A percentile compares a stretch with the other conserved stretches of the same genome.
Conservation (phyloP, 2,329 filamentous ascomycete species). For the Diaporthe citrichinensis region DNA sequence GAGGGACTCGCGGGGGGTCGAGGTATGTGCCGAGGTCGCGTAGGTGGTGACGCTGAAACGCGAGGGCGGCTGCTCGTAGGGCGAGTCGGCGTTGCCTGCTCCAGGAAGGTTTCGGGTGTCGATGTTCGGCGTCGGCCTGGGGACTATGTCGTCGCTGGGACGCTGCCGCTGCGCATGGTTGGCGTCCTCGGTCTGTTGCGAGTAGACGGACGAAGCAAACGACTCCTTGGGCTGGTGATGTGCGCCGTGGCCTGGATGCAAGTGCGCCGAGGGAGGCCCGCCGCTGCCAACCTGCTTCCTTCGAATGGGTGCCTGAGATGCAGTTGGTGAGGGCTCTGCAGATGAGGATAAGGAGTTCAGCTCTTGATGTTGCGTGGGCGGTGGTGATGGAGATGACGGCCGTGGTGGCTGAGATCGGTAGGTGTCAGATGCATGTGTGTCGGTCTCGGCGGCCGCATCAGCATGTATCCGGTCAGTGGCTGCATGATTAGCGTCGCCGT, state of each 20-base stretch:
- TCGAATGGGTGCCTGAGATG: conserved; percentile 39
- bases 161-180: conserved; percentile 2
- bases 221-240: conserved; percentile 50
- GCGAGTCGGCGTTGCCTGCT: conserved; percentile 34
- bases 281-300: conserved; percentile 35
- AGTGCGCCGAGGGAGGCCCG: conserved; percentile 26
- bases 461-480: not conserved
- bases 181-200: conserved; percentile 45
- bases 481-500: conserved; percentile 21
- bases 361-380: not conserved
- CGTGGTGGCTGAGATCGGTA: not conserved
- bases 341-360: not conserved
- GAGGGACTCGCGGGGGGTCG: conserved; percentile 55
- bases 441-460: not conserved
- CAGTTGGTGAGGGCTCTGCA: conserved; percentile 29
- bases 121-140: conserved; percentile 47
- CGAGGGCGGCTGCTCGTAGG: conserved; percentile 68
- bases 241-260: conserved; percentile 19
- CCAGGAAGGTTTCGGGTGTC: conserved; percentile 38
- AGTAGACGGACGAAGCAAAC: conserved; percentile 51
- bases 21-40: conserved; percentile 64
- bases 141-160: conserved; percentile 29
- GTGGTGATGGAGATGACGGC: not conserved
- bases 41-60: conserved; percentile 77
- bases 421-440: conserved; percentile 11